Evolutionary conservation across 2,329 filamentous ascomycete species (phyloP).

Genomic region (Diaporthe sp.): DNA sequence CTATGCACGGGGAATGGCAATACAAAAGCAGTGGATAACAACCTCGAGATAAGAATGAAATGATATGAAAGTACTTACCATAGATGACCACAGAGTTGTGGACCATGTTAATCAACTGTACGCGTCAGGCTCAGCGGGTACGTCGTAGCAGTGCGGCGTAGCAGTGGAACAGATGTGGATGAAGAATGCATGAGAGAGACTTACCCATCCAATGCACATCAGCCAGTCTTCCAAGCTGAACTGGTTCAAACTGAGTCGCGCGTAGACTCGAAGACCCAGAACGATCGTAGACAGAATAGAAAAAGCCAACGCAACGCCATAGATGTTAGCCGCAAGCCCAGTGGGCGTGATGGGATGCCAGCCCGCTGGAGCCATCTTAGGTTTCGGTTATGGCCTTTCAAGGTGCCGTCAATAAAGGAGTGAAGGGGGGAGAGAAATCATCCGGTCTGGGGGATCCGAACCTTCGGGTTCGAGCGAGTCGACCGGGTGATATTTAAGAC

Average conservation of each 20-base stretch:
- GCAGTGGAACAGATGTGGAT: not conserved
- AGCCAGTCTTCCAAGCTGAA: slow-evolving; percentile 33
- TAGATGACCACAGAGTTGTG: slow-evolving; percentile 36
- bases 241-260: not conserved
- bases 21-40: too few species aligned
- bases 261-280: slow-evolving; percentile 1
- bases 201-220: slow-evolving; percentile 35
- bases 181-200: not conserved
- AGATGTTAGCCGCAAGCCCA: not conserved
- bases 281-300: slow-evolving; percentile 21
- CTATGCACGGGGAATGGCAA: too few species aligned
- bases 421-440: not conserved
- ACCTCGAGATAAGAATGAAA: too few species aligned
- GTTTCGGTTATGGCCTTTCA: not conserved
- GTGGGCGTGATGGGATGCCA: slow-evolving; percentile 14
- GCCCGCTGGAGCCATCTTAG: slow-evolving; percentile 18
- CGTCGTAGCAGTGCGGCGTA: too few species aligned
- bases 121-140: not conserved
- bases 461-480: not conserved
- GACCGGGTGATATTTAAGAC: not conserved
- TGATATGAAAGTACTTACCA: slow-evolving; percentile 23
- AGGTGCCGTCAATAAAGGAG: not conserved
- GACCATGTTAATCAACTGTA: slow-evolving; percentile 35
- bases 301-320: not conserved
- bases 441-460: not conserved